Evolutionary conservation across 1,284 basidiomycete species (phyloP), one percentile per base, ranked within the genome.

Genomic region (Cutaneotrichosporon sp.): DNA sequence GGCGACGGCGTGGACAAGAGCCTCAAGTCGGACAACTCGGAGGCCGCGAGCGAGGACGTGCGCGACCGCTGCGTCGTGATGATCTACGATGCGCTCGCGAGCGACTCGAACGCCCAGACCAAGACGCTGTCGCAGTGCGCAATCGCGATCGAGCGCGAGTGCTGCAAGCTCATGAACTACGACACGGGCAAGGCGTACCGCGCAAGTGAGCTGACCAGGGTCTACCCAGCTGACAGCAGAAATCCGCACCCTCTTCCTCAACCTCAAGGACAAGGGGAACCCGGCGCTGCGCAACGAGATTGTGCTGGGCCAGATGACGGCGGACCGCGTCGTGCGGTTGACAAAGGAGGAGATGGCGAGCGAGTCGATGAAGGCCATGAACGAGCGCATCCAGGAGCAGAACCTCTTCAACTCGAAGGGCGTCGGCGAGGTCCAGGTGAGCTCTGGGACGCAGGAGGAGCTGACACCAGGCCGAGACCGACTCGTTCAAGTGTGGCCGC

Each of bases 191-290:
- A 81, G 64, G 74, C 79, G 29, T 81, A 81, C 63, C 70, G 80
- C 49, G 71, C 67, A 22, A 79, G 80, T 80, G 60, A 63, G 79
- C 74, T n/a, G n/a, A n/a, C n/a, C n/a, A n/a, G n/a, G n/a, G n/a
- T n/a, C n/a, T n/a, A n/a, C n/a, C 3, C 34, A 38, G 5, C 54
- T 63, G 36, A 52, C 27, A 67, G 78, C 83, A 76, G 97, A 93
- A 79, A 91, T 98, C 64, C 88, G 95, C 29, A 89, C 88, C n/a
- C 81, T 98, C 42, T 95, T 87, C 74, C 88, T 97, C 69, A 98
- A 90, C 78, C 83, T 99, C 69, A 97, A 97, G 78, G 95, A 97
- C 80, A 95, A 94, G 81, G 88, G 89, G 71, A 98, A 99, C 77
- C 94, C 94, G 10, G 85, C 85, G 24, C 79, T 99, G 56, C 85